These are phyloP conservation scores for Coccinonectria pachysandricola DNA, from an alignment of 2,329 filamentous ascomycete genomes.

Conservation along the genomic window DNA sequence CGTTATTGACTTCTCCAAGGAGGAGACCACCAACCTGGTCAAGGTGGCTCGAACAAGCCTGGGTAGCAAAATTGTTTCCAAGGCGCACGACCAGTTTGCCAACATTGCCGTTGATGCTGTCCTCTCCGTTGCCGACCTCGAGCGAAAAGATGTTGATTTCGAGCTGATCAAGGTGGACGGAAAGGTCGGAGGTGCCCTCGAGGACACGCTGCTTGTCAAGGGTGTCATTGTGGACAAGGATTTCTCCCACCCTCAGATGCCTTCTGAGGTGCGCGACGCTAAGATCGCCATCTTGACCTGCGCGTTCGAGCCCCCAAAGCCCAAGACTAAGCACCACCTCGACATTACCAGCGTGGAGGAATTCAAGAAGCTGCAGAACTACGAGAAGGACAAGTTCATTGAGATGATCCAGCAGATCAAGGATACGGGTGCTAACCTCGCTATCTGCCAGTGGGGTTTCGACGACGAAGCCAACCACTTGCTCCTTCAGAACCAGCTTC, in stretches of 20 bases:
- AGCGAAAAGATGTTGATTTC: conserved; percentile 95
- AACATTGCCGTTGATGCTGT: conserved; percentile 96
- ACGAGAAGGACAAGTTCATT: conserved; percentile 91
- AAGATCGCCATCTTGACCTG: conserved; percentile 97
- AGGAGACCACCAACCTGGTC: conserved; percentile 74
- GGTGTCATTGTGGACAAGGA: conserved; percentile 99
- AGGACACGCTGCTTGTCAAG: conserved; percentile 91
- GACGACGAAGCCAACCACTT: conserved; percentile 98
- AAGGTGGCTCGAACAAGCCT: conserved; percentile 93
- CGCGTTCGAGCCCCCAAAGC: conserved; percentile 96
- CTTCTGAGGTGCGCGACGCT: conserved; percentile 84
- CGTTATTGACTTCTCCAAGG: conserved; percentile 71
- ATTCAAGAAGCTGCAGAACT: conserved; percentile 94
- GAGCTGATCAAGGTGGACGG: conserved; percentile 99
- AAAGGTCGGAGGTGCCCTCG: conserved; percentile 88
- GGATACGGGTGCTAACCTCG: conserved; percentile 90
- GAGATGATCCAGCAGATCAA: conserved; percentile 99
- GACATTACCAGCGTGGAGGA: conserved; percentile 96
- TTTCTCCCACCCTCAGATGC: conserved; percentile 99
- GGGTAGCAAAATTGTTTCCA: conserved; percentile 98
- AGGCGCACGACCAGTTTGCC: conserved; percentile 95
- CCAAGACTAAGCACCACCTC: conserved; percentile 98
- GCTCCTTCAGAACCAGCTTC: conserved; percentile 88
- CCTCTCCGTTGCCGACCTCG: conserved; percentile 87
- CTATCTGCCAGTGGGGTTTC: conserved; percentile 99